phyloP scores from a whole-genome alignment of 306 rosid species.

The Sesbania bispinosa region DNA sequence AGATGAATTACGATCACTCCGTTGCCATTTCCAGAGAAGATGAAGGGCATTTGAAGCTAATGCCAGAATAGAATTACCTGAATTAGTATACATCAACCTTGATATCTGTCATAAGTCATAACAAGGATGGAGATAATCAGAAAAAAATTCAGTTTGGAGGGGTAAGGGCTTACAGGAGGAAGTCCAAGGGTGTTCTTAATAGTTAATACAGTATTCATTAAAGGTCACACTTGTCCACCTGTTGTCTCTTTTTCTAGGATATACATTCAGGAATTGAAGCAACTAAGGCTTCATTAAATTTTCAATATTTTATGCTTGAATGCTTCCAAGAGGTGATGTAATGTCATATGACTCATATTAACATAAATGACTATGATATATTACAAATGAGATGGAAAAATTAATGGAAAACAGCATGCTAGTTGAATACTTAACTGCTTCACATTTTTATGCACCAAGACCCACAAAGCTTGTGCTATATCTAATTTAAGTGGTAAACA shows the following conservation, averaged over 20 bases:
- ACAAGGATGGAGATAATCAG: constrained; percentile 30
- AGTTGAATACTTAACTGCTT: not conserved
- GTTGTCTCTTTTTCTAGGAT: not conserved
- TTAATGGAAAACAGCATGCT: not conserved
- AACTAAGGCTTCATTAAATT: not conserved
- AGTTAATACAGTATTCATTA: not conserved
- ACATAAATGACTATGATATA: not conserved
- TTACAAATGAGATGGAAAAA: not conserved
- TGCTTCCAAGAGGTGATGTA: not conserved
- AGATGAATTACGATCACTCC: constrained; percentile 73
- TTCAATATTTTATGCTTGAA: not conserved
- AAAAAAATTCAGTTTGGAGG: not conserved
- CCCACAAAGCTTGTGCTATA: not conserved
- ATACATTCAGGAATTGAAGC: not conserved
- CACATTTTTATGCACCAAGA: not conserved
- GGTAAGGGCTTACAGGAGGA: not conserved
- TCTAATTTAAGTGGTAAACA: not conserved
- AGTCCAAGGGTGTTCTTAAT: not conserved
- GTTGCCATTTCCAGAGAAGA: constrained; percentile 92
- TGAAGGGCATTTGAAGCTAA: constrained; percentile 93
- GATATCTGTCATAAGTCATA: constrained; percentile 79
- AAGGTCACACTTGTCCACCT: not conserved
- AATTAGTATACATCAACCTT: constrained; percentile 89
- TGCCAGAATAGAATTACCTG: constrained; percentile 88
- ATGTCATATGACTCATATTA: not conserved